A percentile compares a stretch with the other conserved stretches of the same genome.
These are phyloP conservation scores for Bassia scoparia DNA, from an alignment of 148 eudicot species.

Conservation along the genomic window DNA sequence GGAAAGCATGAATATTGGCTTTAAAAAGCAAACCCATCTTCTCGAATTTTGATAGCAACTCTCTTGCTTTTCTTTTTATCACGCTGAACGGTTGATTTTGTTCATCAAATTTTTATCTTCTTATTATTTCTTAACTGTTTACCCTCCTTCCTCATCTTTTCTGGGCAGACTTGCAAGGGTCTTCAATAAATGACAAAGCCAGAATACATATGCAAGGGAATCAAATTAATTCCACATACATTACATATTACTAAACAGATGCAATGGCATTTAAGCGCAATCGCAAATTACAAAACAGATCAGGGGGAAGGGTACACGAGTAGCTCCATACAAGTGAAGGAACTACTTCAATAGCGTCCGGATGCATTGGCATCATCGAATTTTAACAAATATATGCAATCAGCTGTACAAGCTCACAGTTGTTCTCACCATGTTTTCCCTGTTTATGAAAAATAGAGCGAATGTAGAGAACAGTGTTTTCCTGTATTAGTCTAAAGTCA, in stretches of 20 bases:
- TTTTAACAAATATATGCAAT: slow-evolving; percentile 76
- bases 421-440: slow-evolving; percentile 90
- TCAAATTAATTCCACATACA: background rate
- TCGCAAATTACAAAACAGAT: too few relatives aligned
- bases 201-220: slow-evolving; percentile 41
- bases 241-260: background rate
- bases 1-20: background rate
- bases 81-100: slow-evolving; percentile 36
- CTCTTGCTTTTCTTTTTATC: slow-evolving; percentile 62
- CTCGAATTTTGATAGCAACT: slow-evolving; percentile 63
- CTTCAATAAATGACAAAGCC: slow-evolving; percentile 88
- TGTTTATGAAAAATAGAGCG: slow-evolving; percentile 69
- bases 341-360: slow-evolving; percentile 73
- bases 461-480: slow-evolving; percentile 60
- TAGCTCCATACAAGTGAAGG: background rate
- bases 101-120: slow-evolving; percentile 54
- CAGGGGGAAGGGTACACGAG: too few relatives aligned
- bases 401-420: slow-evolving; percentile 71
- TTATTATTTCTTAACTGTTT: slow-evolving; percentile 52
- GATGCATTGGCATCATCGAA: slow-evolving; percentile 79
- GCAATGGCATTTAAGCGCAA: too few relatives aligned
- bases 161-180: slow-evolving; percentile 57
- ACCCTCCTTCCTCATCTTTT: slow-evolving; percentile 39
- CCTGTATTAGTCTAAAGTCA: slow-evolving; percentile 35
- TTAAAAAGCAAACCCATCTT: slow-evolving; percentile 54